These are phyloP conservation scores for Citrus sp. DNA, from an alignment of 345 rosid genomes.

Conservation along the genomic window DNA sequence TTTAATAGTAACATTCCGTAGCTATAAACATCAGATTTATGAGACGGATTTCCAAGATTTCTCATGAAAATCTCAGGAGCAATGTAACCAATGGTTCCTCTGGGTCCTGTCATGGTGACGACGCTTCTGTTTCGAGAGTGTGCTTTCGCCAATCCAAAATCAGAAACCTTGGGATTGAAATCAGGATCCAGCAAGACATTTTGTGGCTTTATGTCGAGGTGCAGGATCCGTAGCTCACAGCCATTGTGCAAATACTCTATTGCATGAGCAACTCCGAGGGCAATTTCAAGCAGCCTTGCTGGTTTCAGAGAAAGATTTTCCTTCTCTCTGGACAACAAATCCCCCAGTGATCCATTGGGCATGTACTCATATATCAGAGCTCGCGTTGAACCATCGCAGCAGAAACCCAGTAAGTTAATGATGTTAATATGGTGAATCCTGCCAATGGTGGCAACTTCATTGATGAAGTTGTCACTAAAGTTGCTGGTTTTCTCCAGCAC, in stretches of 20 bases:
- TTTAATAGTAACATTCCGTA: slow-evolving; percentile 36
- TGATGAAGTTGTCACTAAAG: slow-evolving; percentile 14
- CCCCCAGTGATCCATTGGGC: slow-evolving; percentile 31
- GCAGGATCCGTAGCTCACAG: slow-evolving; percentile 28
- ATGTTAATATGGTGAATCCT: slow-evolving; percentile 27
- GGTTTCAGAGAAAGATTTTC: background rate
- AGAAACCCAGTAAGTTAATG: slow-evolving; percentile 26
- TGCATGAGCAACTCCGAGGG: slow-evolving; percentile 28
- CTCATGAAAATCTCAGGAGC: slow-evolving; percentile 38
- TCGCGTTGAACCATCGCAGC: slow-evolving; percentile 13
- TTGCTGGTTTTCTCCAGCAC: slow-evolving; percentile 15
- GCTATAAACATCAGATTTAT: slow-evolving; percentile 32
- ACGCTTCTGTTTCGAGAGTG: slow-evolving; percentile 18
- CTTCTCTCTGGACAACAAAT: slow-evolving; percentile 12
- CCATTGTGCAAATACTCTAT: slow-evolving; percentile 35
- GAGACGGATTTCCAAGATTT: slow-evolving; percentile 33
- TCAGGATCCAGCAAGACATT: slow-evolving; percentile 29
- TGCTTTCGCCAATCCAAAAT: slow-evolving; percentile 36
- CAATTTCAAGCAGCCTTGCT: slow-evolving; percentile 23
- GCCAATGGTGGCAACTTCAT: slow-evolving; percentile 31
- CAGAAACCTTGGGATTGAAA: slow-evolving; percentile 32
- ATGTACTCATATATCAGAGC: slow-evolving; percentile 31
- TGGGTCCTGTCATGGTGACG: slow-evolving; percentile 25
- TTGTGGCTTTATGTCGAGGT: slow-evolving; percentile 36
- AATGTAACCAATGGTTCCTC: slow-evolving; percentile 32